phyloP scores from a whole-genome alignment of 495 filamentous ascomycete genomes.

The Penicillium coffeae region DNA sequence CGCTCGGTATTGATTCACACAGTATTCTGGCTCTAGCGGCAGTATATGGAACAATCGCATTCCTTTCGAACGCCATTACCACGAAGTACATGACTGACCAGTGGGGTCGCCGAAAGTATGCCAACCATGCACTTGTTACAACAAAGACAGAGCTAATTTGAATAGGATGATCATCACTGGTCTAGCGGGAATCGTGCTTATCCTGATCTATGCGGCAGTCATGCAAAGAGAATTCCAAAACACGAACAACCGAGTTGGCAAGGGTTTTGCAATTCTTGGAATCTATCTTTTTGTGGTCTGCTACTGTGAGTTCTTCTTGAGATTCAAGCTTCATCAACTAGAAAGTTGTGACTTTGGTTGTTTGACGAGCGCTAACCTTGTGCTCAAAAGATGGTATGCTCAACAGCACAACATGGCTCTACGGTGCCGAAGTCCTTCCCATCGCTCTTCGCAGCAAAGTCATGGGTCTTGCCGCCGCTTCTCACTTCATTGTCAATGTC shows the following conservation, averaged over 20 bases:
- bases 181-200: conserved; percentile 44
- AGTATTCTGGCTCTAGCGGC: conserved; percentile 52
- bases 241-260: conserved; percentile 51
- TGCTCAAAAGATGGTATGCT: conserved; percentile 49
- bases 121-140: conserved; percentile 1
- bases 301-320: conserved; percentile 43
- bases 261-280: conserved; percentile 58
- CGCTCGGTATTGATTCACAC: conserved; percentile 48
- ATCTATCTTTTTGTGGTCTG: conserved; percentile 57
- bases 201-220: conserved; percentile 57
- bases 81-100: conserved; percentile 54
- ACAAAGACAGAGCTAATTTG: neutral
- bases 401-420: conserved; percentile 59
- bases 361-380: neutral
- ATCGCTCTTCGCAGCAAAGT: conserved; percentile 55
- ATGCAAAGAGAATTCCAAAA: conserved; percentile 56
- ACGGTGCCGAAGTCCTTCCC: conserved; percentile 57
- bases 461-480: conserved; percentile 55
- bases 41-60: conserved; percentile 54
- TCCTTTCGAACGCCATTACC: conserved; percentile 49
- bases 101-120: conserved; percentile 57
- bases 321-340: neutral
- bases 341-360: too few relatives aligned
- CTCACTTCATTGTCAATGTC: conserved; percentile 58
- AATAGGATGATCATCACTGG: conserved; percentile 52